Base-by-base conservation (phyloP, 805 yeast genomes). In the Candida verbasci region DNA sequence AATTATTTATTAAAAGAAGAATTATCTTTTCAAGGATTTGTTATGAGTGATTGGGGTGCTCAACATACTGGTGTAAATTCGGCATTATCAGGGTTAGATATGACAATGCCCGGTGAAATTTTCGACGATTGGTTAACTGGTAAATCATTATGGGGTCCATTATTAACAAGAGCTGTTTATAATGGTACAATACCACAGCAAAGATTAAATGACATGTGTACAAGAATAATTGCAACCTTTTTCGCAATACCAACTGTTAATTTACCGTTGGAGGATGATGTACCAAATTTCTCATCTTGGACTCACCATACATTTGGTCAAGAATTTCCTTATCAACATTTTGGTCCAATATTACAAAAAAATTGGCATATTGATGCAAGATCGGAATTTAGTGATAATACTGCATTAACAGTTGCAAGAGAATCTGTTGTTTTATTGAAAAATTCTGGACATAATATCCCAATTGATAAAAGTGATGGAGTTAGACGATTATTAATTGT, bases 21-120 rank as follows among this genome's bases (percentile, higher is more conserved):
- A 52, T 54, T 77, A 35, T 83, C 82, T 0, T 79, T 78, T 48
- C 82, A 78, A 56, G 85, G 84, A 0, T 78, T 76, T 52, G 79
- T 78, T n/a, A 70, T 77, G 39, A 68, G 80, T 18, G 84, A 78
- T 49, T 77, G 83, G 82, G 77, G 75, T n/a, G 83, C 80, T 4
- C 79, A 72, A 41, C 79, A 72, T 44, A 50, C 72, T 7, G 83
- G 84, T 5, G 76, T 77, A 4, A 63, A 67, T 34, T 67, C 80
- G 1, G 78, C 74, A 1, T 54, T 75, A 17, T 68, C 81, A 2
- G 86, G 86, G 2, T 55, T 76, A 24, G 85, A 80, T 53, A 76
- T 80, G 82, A 62, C 74, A 9, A 77, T 79, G 83, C 84, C 84
- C 1, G 78, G 79, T 2, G 77, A 73, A 38, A 55, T 65, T 1